phyloP scores from a whole-genome alignment of 2,329 filamentous ascomycete genomes.

The Colletotrichum echinochloae region DNA sequence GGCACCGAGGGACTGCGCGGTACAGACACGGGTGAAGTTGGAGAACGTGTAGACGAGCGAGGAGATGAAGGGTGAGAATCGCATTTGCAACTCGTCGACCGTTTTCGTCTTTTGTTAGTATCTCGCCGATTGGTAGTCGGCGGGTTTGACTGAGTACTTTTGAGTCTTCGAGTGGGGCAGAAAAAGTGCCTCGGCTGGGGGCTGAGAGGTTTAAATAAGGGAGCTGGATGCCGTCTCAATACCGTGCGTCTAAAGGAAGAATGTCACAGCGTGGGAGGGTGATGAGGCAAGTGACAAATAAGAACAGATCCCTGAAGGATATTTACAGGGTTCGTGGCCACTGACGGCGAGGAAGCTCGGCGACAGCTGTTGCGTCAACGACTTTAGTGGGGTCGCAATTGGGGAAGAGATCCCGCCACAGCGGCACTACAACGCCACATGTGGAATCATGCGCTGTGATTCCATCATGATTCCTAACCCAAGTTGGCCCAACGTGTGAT shows the following conservation, averaged over 20 bases:
- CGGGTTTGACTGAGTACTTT: background rate
- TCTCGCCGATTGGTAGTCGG: background rate
- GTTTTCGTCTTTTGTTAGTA: background rate
- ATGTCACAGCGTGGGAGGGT: constrained; percentile 13
- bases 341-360: background rate
- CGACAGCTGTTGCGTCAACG: constrained; percentile 37
- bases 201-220: constrained; percentile 23
- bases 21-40: constrained; percentile 55
- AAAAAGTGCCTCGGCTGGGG: background rate
- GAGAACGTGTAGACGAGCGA: constrained; percentile 62
- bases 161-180: background rate
- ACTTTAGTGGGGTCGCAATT: constrained; percentile 24
- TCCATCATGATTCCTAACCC: constrained; percentile 32
- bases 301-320: constrained; percentile 23
- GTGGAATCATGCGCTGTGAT: constrained; percentile 29
- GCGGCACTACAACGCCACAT: constrained; percentile 25
- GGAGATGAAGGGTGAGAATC: constrained; percentile 61
- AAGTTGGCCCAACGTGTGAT: background rate
- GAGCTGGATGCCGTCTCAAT: background rate
- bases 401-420: constrained; percentile 24
- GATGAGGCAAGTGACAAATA: constrained; percentile 37
- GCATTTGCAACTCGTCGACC: constrained; percentile 53
- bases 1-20: constrained; percentile 44
- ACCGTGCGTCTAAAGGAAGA: constrained; percentile 12
- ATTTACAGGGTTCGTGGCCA: constrained; percentile 15